phyloP scores from a whole-genome alignment of 352 stramenopile species.

The Blastocystis sp. region DNA sequence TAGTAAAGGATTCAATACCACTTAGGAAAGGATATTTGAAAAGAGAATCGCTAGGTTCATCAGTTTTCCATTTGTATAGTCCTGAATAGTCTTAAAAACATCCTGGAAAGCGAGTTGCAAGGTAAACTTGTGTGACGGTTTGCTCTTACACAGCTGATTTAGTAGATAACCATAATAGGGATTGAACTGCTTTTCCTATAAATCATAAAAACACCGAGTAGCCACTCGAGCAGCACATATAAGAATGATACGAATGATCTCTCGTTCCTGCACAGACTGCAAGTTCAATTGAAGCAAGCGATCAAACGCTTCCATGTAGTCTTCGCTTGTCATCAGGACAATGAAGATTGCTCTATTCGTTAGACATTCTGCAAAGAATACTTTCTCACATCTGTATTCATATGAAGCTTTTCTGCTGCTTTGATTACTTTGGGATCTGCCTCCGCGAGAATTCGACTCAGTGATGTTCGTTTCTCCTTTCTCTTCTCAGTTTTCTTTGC shows the following conservation, averaged over 20 bases:
- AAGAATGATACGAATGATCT: constrained; percentile 60
- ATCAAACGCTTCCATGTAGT: constrained; percentile 60
- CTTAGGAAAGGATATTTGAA: constrained; percentile 44
- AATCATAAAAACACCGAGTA: background rate
- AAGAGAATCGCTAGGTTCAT: constrained; percentile 22
- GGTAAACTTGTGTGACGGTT: constrained; percentile 16
- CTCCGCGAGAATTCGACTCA: constrained; percentile 1
- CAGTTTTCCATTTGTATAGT: constrained; percentile 10
- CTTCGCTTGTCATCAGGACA: background rate
- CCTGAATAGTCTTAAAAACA: constrained; percentile 35
- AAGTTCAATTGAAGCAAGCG: constrained; percentile 33
- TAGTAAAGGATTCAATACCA: background rate
- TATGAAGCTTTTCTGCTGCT: constrained; percentile 34
- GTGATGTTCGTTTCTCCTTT: constrained; percentile 14
- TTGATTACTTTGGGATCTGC: constrained; percentile 39
- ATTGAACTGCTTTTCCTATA: constrained; percentile 57
- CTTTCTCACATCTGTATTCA: constrained; percentile 59
- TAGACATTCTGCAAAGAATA: background rate
- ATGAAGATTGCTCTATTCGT: constrained; percentile 47
- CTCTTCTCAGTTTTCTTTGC: background rate
- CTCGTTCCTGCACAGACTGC: constrained; percentile 29
- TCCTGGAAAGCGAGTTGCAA: constrained; percentile 27
- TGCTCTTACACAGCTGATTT: constrained; percentile 38
- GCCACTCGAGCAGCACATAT: constrained; percentile 3
- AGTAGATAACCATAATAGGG: constrained; percentile 33